phyloP scores from a whole-genome alignment of 805 yeast genomes.

The Yueomyces sinensis region DNA sequence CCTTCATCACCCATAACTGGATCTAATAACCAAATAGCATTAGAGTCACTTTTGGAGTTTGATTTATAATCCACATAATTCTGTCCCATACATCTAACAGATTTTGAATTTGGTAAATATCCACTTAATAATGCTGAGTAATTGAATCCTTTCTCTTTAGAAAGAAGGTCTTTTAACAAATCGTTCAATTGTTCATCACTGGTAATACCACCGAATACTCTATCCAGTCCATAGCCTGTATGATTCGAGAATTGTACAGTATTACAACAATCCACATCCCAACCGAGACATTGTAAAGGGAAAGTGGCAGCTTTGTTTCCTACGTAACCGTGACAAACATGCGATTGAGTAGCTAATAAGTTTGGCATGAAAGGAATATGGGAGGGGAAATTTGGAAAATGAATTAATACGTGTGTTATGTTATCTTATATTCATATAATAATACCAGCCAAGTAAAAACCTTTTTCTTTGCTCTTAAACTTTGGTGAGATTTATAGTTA shows the following conservation, averaged over 20 bases:
- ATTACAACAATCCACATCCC: slow-evolving; percentile 88
- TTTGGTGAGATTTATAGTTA: no score
- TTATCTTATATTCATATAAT: no score
- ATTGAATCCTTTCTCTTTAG: slow-evolving; percentile 11
- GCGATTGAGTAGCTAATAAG: slow-evolving; percentile 43
- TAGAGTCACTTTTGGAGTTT: slow-evolving; percentile 13
- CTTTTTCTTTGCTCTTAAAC: no score
- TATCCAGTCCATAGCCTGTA: slow-evolving; percentile 53
- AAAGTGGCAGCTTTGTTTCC: slow-evolving; percentile 87
- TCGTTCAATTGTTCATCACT: slow-evolving; percentile 28
- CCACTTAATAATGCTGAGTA: slow-evolving; percentile 56
- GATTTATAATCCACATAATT: slow-evolving; percentile 27
- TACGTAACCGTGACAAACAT: slow-evolving; percentile 91
- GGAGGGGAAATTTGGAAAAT: no score
- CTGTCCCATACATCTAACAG: slow-evolving; percentile 32
- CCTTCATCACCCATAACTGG: slow-evolving; percentile 81
- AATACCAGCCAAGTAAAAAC: no score
- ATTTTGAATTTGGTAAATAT: slow-evolving; percentile 45
- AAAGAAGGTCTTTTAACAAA: slow-evolving; percentile 28
- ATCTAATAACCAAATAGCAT: slow-evolving; percentile 45
- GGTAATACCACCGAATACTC: slow-evolving; percentile 31
- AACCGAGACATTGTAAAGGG: slow-evolving; percentile 73
- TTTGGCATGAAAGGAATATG: no score
- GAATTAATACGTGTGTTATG: no score
- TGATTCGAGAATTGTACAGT: slow-evolving; percentile 86